Evolutionary conservation across 164 flowering plant genomes (phyloP), one percentile per base, ranked within the genome.

Genomic region (Nelumbo lutea): DNA sequence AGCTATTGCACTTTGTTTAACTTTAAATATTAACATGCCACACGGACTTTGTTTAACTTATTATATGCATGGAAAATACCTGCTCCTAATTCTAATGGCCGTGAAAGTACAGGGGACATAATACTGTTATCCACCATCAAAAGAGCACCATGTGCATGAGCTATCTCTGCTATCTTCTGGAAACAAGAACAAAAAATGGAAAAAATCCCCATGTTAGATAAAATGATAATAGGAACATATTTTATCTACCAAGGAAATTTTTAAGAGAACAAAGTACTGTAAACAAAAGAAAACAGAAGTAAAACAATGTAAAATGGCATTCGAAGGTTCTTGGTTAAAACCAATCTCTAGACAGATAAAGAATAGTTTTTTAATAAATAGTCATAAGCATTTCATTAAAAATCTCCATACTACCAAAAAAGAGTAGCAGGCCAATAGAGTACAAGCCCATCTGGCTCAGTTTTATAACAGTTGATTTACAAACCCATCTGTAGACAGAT

Each of bases 101-200:
- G 91, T 40, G 92, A 93, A 44, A 96, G 72, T 38, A 90, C 96
- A 62, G 99, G 98, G 42, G 99, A 93, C 98, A 96, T 87, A 46
- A 96, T 96, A 72, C 99, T 96, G 70, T 96, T 96, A 78, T 96
- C 99, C 61, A 96, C 96, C 85, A 96, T 66, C 43, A 96, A 75
- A 68, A 93, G 84, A 68, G 98, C 96, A 70, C 91, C 98, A 79
- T 80, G 80, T 58, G 83, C 82, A 78, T 90, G 97, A 60, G 97
- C 96, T 44, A 91, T 73, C 72, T 88, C 88, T 62, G 92, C 78
- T 73, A 96, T 87, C 83, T 83, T 93, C 99, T 95, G 81, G 48
- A 76, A 61, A 55, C 13, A 44, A 61, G 62, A 72, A 62, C 3
- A 61, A 69, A 46, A 44, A 47, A 42, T 62, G 43, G 58, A 64